A percentile compares a stretch with the other conserved stretches of the same genome.
phyloP scores from a whole-genome alignment of 441 rosid genomes.

The Erysimum cheiri region DNA sequence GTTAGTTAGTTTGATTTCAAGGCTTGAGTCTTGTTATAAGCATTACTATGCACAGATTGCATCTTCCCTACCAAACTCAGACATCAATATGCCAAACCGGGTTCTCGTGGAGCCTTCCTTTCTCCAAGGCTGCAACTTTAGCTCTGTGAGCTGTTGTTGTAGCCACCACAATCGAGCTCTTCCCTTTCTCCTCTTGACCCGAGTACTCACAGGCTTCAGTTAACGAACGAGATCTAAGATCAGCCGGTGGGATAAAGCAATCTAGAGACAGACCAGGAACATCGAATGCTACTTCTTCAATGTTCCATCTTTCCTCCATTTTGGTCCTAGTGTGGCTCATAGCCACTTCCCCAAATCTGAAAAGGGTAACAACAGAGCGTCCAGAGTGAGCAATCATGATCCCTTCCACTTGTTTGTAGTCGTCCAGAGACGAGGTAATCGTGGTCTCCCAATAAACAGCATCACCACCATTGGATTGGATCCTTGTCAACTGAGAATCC shows the following conservation, averaged over 20 bases:
- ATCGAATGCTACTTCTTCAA: constrained; percentile 94
- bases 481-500: constrained; percentile 88
- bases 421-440: constrained; percentile 73
- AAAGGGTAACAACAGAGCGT: constrained; percentile 78
- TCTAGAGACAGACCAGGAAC: constrained; percentile 85
- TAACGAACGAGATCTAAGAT: constrained; percentile 60
- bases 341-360: constrained; percentile 84
- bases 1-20: constrained; percentile 34
- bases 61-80: constrained; percentile 30
- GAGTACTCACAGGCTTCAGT: constrained; percentile 67
- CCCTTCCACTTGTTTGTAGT: constrained; percentile 87
- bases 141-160: constrained; percentile 53
- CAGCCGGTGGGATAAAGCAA: constrained; percentile 92
- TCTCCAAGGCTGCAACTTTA: constrained; percentile 77
- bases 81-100: constrained; percentile 40
- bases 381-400: constrained; percentile 96
- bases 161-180: constrained; percentile 48
- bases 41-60: constrained; percentile 32
- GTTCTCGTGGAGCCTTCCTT: constrained; percentile 22
- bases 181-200: constrained; percentile 64
- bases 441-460: constrained; percentile 95
- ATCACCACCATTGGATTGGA: constrained; percentile 84
- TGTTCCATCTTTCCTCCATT: constrained; percentile 94
- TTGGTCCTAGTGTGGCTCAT: constrained; percentile 92
- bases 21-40: constrained; percentile 14